phyloP scores from a whole-genome alignment of 441 rosid species.

The Bocquillonia castaneifolia region DNA sequence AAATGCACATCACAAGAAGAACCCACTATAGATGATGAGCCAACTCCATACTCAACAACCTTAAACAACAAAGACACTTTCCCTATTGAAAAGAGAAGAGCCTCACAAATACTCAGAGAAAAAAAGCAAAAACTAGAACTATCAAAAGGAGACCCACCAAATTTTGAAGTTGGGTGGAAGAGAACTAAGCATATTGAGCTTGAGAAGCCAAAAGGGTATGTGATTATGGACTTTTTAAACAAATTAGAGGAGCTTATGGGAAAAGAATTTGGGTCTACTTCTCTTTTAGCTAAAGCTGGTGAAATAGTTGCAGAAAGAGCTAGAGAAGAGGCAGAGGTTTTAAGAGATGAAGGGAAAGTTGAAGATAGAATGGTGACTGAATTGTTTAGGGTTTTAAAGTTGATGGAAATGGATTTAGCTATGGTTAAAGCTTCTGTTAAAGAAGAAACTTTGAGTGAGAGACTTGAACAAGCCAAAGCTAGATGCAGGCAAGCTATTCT shows the following conservation, averaged over 20 bases:
- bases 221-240: conserved; percentile 76
- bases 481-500: conserved; percentile 92
- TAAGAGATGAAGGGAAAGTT: conserved; percentile 76
- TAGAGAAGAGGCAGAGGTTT: conserved; percentile 78
- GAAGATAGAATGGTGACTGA: conserved; percentile 86
- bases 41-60: conserved; percentile 43
- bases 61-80: conserved; percentile 44
- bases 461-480: conserved; percentile 78
- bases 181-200: conserved; percentile 58
- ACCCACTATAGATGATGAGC: conserved; percentile 29
- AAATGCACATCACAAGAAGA: conserved; percentile 33
- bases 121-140: conserved; percentile 37
- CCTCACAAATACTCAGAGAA: conserved; percentile 55
- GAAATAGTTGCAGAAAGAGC: conserved; percentile 86
- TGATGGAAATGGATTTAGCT: conserved; percentile 97
- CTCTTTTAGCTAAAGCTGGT: conserved; percentile 62
- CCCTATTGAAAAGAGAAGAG: conserved; percentile 74
- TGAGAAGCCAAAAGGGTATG: conserved; percentile 75
- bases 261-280: conserved; percentile 71
- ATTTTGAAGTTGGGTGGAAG: conserved; percentile 79
- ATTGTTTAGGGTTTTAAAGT: conserved; percentile 68
- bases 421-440: conserved; percentile 90
- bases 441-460: conserved; percentile 62
- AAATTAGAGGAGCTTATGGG: conserved; percentile 69
- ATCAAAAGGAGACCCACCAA: conserved; percentile 59